Evolutionary conservation across 768 basidiomycete species (phyloP).

Genomic region (Dentipellis sp.): DNA sequence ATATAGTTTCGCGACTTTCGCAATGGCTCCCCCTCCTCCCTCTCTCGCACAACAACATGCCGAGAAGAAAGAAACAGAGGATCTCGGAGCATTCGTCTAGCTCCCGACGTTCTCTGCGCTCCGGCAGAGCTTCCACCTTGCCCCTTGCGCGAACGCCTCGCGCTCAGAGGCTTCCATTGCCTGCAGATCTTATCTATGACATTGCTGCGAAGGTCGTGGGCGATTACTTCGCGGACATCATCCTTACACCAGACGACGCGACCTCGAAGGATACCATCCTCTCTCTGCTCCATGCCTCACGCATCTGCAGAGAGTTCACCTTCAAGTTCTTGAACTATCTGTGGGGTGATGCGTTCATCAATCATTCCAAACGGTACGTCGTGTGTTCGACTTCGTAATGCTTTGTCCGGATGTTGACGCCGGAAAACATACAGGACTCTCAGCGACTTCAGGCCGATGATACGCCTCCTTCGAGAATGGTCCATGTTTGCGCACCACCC

Average conservation of each 20-base stretch:
- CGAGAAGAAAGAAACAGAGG: neutral
- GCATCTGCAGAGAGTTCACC: constrained; percentile 7
- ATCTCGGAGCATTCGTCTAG: neutral
- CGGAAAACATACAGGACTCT: no score
- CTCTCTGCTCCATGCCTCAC: constrained; percentile 10
- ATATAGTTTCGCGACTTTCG: neutral
- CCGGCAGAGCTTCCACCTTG: neutral
- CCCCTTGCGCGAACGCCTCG: neutral
- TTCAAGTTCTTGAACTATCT: constrained; percentile 11
- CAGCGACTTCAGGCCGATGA: no score
- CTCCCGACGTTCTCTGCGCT: neutral
- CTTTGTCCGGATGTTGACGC: no score
- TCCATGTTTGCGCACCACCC: no score
- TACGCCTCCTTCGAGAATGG: no score
- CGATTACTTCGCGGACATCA: constrained; percentile 7
- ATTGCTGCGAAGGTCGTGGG: constrained; percentile 8
- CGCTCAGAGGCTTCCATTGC: neutral
- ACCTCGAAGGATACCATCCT: constrained; percentile 5
- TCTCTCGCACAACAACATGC: neutral
- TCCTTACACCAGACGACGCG: constrained; percentile 1
- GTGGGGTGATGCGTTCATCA: constrained; percentile 14
- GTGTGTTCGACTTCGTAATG: no score
- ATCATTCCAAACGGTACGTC: constrained; percentile 6
- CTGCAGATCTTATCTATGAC: constrained; percentile 8
- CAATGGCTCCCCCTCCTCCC: neutral